Conservation (phyloP, 2,329 filamentous ascomycete genomes). For the Aschersonia sp. region DNA sequence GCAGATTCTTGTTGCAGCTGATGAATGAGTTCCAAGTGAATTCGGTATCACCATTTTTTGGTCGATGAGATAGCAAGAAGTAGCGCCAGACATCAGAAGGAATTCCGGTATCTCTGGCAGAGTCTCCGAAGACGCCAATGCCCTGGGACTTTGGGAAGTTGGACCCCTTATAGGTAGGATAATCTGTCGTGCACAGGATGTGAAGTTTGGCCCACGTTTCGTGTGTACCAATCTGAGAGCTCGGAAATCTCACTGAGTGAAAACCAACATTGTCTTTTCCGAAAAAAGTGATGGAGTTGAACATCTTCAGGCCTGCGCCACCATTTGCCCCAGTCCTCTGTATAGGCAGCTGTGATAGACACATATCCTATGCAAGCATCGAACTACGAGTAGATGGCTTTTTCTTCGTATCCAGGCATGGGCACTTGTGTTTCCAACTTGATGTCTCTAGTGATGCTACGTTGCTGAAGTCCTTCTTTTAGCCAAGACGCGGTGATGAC, state of each 20-base stretch:
- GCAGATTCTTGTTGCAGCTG: conserved; percentile 58
- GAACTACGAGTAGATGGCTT: conserved; percentile 75
- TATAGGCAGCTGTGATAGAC: conserved; percentile 74
- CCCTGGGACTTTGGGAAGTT: conserved; percentile 77
- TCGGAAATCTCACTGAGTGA: conserved; percentile 74
- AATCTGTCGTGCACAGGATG: conserved; percentile 63
- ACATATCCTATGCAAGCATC: conserved; percentile 77
- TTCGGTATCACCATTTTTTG: conserved; percentile 64
- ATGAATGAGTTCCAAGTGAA: conserved; percentile 68
- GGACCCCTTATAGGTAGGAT: conserved; percentile 61
- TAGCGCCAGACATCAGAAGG: conserved; percentile 69
- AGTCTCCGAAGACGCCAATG: conserved; percentile 71
- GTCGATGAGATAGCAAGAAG: conserved; percentile 65
- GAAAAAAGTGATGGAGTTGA: conserved; percentile 77
- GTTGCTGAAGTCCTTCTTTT: conserved; percentile 59
- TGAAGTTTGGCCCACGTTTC: conserved; percentile 73
- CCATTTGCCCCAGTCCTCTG: conserved; percentile 68
- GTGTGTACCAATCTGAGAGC: conserved; percentile 58
- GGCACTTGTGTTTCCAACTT: conserved; percentile 52
- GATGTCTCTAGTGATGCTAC: conserved; percentile 73
- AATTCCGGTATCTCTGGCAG: conserved; percentile 66
- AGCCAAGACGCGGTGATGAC: conserved; percentile 64
- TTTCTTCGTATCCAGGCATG: conserved; percentile 29
- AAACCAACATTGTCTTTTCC: conserved; percentile 56
- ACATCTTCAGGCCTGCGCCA: conserved; percentile 75